phyloP scores from a whole-genome alignment of 2,329 filamentous ascomycete species.

The Ascochyta koolunga region DNA sequence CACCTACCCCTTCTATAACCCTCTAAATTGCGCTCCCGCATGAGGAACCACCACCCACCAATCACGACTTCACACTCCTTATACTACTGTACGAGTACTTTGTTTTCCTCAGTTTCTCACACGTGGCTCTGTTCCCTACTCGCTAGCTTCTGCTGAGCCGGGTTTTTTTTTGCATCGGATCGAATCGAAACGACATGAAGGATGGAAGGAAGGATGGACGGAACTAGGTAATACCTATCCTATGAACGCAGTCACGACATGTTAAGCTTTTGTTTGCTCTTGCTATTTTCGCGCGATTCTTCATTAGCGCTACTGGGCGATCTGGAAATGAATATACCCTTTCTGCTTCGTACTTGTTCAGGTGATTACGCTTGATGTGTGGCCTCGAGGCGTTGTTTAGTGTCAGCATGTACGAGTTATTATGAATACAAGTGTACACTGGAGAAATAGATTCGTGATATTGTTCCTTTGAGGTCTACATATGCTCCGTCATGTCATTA shows the following conservation, averaged over 20 bases:
- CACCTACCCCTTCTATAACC: neutral
- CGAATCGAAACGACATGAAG: neutral
- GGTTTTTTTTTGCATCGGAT: neutral
- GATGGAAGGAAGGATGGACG: neutral
- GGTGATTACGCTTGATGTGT: neutral
- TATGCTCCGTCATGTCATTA: constrained; percentile 5
- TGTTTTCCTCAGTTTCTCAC: neutral
- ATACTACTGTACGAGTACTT: constrained; percentile 18
- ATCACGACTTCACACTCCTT: constrained; percentile 14
- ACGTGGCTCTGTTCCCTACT: constrained; percentile 11
- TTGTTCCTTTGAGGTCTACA: constrained; percentile 9
- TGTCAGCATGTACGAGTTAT: neutral
- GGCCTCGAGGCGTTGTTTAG: no score
- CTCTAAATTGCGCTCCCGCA: constrained; percentile 6
- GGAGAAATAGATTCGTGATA: neutral
- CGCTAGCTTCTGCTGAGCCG: constrained; percentile 3
- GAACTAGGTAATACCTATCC: constrained; percentile 1
- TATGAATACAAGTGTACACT: neutral
- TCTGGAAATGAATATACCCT: constrained; percentile 19
- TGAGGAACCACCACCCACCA: constrained; percentile 1
- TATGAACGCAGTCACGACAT: constrained; percentile 13
- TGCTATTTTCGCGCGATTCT: constrained; percentile 3
- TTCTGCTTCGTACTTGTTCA: neutral
- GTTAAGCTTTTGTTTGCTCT: neutral
- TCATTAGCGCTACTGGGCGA: constrained; percentile 11